Evolutionary conservation across 2,329 filamentous ascomycete species (phyloP).

Genomic region (Balansia obtecta): DNA sequence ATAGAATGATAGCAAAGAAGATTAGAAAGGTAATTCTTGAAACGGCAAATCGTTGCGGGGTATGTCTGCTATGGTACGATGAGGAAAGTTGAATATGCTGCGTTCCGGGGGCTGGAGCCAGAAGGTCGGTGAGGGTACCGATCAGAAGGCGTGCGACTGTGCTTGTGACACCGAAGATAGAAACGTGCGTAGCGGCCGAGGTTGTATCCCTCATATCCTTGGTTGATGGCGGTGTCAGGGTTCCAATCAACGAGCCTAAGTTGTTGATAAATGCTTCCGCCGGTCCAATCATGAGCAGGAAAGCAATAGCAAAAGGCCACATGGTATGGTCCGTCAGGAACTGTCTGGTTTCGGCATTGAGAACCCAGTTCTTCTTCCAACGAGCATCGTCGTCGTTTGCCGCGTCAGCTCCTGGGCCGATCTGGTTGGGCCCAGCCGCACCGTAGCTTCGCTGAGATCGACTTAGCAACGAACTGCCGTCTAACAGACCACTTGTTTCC

Average conservation of each 20-base stretch:
- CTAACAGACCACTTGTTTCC: constrained; percentile 75
- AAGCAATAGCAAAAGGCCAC: constrained; percentile 87
- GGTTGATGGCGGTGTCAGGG: constrained; percentile 52
- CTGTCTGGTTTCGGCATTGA: constrained; percentile 78
- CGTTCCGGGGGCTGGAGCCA: constrained; percentile 57
- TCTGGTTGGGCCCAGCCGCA: constrained; percentile 37
- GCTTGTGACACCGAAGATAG: constrained; percentile 79
- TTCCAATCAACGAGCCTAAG: constrained; percentile 83
- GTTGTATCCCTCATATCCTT: constrained; percentile 32
- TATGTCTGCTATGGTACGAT: constrained; percentile 11
- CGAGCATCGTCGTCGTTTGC: constrained; percentile 35
- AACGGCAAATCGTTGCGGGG: constrained; percentile 38
- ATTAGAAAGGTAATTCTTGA: constrained; percentile 75
- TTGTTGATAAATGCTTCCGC: constrained; percentile 99
- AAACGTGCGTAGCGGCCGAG: constrained; percentile 77
- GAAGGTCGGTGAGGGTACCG: constrained; percentile 75
- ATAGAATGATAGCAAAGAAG: constrained; percentile 60
- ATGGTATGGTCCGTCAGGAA: constrained; percentile 86
- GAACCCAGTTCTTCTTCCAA: constrained; percentile 75
- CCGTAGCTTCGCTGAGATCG: constrained; percentile 47
- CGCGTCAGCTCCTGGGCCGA: constrained; percentile 26
- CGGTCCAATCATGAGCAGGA: constrained; percentile 85
- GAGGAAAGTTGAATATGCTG: constrained; percentile 37
- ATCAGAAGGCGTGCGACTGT: constrained; percentile 85
- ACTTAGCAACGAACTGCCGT: constrained; percentile 61